These are phyloP conservation scores for Arabis hirsuta DNA, from an alignment of 345 rosid genomes.

Conservation along the genomic window DNA sequence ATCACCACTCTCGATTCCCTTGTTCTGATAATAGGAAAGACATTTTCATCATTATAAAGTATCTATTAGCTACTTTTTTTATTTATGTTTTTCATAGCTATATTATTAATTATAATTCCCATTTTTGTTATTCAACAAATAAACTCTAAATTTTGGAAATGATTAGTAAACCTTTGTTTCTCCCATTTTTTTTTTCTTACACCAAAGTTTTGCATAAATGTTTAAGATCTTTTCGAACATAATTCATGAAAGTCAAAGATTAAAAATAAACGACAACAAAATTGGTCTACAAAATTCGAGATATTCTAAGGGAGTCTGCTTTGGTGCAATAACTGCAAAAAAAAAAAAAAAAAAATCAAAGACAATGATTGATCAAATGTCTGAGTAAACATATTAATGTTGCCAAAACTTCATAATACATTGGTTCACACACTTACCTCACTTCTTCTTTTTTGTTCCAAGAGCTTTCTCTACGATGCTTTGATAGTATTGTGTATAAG, in stretches of 20 bases:
- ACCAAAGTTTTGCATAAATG: slow-evolving; percentile 5
- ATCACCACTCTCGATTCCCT: no score
- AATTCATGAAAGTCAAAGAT: slow-evolving; percentile 6
- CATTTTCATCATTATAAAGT: no score
- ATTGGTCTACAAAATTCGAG: slow-evolving; percentile 9
- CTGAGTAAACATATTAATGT: background rate
- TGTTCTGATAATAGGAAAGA: no score
- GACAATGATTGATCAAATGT: background rate
- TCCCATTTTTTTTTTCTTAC: background rate
- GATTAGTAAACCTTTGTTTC: no score
- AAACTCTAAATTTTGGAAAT: no score
- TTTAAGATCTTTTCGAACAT: slow-evolving; percentile 14
- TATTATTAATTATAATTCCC: no score
- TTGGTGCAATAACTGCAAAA: background rate
- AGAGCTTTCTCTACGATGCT: slow-evolving; percentile 63
- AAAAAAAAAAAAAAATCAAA: background rate
- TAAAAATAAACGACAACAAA: background rate
- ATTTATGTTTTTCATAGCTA: no score
- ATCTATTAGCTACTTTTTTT: no score
- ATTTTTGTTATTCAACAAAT: no score
- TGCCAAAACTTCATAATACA: background rate
- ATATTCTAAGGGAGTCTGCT: background rate
- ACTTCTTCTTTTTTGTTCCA: slow-evolving; percentile 35
- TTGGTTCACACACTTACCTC: slow-evolving; percentile 19
- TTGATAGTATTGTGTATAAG: slow-evolving; percentile 73